A percentile compares a stretch with the other conserved stretches of the same genome.
Conservation (phyloP, 179 eudicot species). For the Amaranthus tricolor region DNA sequence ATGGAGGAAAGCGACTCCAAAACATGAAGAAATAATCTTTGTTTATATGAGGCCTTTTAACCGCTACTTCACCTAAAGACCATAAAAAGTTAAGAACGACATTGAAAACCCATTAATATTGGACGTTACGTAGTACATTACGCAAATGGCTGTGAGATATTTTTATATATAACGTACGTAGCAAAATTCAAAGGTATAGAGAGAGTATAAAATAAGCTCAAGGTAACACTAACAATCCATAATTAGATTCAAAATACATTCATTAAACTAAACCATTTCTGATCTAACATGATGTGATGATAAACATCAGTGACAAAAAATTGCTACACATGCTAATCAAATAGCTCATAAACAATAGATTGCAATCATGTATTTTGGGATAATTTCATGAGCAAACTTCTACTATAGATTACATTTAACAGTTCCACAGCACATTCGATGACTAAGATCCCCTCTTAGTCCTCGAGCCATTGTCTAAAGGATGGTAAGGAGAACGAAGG, state of each 20-base stretch:
- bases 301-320: background rate
- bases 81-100: too few relatives aligned
- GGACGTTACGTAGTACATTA: too few relatives aligned
- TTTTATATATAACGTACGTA: too few relatives aligned
- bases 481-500: constrained; percentile 20
- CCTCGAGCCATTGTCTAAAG: constrained; percentile 5
- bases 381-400: constrained; percentile 5
- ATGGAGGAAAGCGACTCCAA: too few relatives aligned
- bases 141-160: too few relatives aligned
- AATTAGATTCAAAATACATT: background rate
- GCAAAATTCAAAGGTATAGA: too few relatives aligned
- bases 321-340: constrained; percentile 1
- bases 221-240: too few relatives aligned
- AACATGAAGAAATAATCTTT: too few relatives aligned
- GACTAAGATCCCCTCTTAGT: background rate
- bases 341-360: constrained; percentile 1
- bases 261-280: background rate
- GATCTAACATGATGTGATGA: background rate
- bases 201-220: too few relatives aligned
- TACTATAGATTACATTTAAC: background rate
- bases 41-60: too few relatives aligned
- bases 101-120: too few relatives aligned
- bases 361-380: background rate
- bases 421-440: background rate
- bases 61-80: too few relatives aligned